Conservation (phyloP, 2,329 filamentous ascomycete genomes). For the Stachybotrys echinatus region DNA sequence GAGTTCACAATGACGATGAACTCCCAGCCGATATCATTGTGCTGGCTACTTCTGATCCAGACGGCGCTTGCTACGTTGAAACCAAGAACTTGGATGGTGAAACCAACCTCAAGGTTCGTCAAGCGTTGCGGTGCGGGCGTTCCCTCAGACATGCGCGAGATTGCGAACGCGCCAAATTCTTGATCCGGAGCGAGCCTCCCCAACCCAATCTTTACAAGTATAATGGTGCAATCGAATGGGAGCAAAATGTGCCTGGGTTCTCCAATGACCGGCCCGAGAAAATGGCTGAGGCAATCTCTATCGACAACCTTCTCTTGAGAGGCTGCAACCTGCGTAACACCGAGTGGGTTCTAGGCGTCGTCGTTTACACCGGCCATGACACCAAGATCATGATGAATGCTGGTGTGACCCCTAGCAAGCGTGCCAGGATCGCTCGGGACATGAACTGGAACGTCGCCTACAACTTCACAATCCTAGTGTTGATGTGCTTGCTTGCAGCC, state of each 20-base stretch:
- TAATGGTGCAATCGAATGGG: slow-evolving; percentile 84
- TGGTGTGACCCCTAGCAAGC: slow-evolving; percentile 90
- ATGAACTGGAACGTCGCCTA: slow-evolving; percentile 97
- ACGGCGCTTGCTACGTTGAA: slow-evolving; percentile 94
- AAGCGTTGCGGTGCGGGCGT: slow-evolving; percentile 80
- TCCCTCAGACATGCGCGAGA: slow-evolving; percentile 82
- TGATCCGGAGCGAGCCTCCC: slow-evolving; percentile 83
- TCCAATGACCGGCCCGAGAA: slow-evolving; percentile 58
- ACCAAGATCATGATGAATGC: slow-evolving; percentile 99
- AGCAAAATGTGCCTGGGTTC: slow-evolving; percentile 62
- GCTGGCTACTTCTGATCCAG: slow-evolving; percentile 84
- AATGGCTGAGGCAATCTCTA: slow-evolving; percentile 88
- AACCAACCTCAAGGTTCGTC: slow-evolving; percentile 93
- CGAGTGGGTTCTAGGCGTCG: slow-evolving; percentile 89
- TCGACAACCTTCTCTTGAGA: slow-evolving; percentile 91
- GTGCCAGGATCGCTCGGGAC: slow-evolving; percentile 83
- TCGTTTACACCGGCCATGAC: slow-evolving; percentile 90
- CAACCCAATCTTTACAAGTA: slow-evolving; percentile 96
- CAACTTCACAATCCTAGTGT: slow-evolving; percentile 85
- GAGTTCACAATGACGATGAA: slow-evolving; percentile 93
- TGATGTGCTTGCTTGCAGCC: slow-evolving; percentile 83
- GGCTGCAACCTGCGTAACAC: slow-evolving; percentile 93
- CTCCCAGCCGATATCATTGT: slow-evolving; percentile 92
- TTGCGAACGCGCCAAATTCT: slow-evolving; percentile 84
- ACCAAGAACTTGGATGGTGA: slow-evolving; percentile 98